Percentiles rank a stretch among this genome's conserved stretches.
Conservation (phyloP, 306 rosid genomes). For the Albizia julibrissin region DNA sequence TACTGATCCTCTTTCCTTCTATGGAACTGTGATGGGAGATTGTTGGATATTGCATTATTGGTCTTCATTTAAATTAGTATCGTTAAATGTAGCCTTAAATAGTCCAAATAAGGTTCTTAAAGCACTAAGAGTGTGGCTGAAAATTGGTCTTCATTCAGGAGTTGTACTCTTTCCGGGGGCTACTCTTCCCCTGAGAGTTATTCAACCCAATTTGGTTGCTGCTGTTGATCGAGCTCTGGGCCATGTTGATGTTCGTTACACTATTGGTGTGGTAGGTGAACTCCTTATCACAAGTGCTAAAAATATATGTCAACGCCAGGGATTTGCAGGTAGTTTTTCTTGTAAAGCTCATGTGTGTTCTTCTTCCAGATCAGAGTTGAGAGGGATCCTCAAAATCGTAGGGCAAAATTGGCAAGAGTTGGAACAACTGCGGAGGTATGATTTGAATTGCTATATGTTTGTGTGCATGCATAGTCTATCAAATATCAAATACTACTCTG, state of each 20-base stretch:
- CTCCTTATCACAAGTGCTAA: conserved; percentile 23
- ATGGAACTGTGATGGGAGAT: not conserved
- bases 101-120: conserved; percentile 15
- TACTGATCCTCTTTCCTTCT: conserved; percentile 4
- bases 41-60: conserved; percentile 15
- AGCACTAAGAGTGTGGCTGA: not conserved
- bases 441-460: conserved; percentile 15
- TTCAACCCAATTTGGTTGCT: conserved; percentile 59
- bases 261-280: conserved; percentile 85
- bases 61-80: conserved; percentile 4
- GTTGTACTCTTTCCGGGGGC: conserved; percentile 95
- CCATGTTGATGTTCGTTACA: conserved; percentile 71
- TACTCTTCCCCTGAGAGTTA: conserved; percentile 83
- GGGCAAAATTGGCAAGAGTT: conserved; percentile 52
- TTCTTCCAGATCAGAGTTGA: conserved; percentile 61
- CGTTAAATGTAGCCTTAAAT: conserved; percentile 1
- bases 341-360: not conserved
- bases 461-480: not conserved
- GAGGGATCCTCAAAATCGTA: conserved; percentile 42
- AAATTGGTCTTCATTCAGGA: conserved; percentile 52
- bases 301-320: conserved; percentile 16
- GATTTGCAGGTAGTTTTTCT: conserved; percentile 29
- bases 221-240: conserved; percentile 68
- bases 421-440: conserved; percentile 95
- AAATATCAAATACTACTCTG: conserved; percentile 5